phyloP scores from a whole-genome alignment of 495 filamentous ascomycete genomes.

The Haplographium delicatum region DNA sequence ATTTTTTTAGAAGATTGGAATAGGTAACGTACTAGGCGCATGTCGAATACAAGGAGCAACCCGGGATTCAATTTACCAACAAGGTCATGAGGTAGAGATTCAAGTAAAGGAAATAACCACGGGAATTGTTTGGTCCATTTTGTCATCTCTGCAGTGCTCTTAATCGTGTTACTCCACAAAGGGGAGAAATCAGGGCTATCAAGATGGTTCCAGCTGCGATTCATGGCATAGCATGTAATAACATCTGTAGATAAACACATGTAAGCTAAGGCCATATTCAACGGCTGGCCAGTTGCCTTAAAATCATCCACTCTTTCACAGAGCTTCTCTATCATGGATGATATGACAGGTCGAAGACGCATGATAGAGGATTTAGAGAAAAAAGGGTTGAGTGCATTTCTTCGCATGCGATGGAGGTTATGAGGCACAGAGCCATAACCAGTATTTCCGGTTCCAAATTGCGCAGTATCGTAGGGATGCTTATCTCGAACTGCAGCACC shows the following conservation, averaged over 20 bases:
- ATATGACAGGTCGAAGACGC: slow-evolving; percentile 14
- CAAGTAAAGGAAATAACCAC: slow-evolving; percentile 3
- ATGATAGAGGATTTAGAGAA: slow-evolving; percentile 44
- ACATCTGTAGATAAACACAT: slow-evolving; percentile 20
- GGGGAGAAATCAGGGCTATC: slow-evolving; percentile 10
- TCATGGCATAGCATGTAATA: slow-evolving; percentile 10
- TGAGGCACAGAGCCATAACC: slow-evolving; percentile 40
- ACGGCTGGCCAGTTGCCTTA: background rate
- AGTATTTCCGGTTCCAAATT: slow-evolving; percentile 7
- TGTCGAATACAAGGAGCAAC: slow-evolving; percentile 5
- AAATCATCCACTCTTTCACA: background rate
- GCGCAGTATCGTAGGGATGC: background rate
- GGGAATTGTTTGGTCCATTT: background rate
- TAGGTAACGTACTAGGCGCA: background rate
- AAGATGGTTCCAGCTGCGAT: slow-evolving; percentile 8
- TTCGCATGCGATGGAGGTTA: slow-evolving; percentile 35
- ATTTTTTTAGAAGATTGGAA: background rate
- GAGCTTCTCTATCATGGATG: slow-evolving; percentile 11
- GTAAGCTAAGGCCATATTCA: background rate
- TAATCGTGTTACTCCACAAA: background rate
- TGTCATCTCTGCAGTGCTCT: background rate
- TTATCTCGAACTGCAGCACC: slow-evolving; percentile 5
- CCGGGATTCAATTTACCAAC: slow-evolving; percentile 6
- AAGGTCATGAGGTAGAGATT: slow-evolving; percentile 2
- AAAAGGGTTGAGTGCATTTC: slow-evolving; percentile 35